Evolutionary conservation across 768 basidiomycete genomes (phyloP).

Genomic region (Mycena pura): DNA sequence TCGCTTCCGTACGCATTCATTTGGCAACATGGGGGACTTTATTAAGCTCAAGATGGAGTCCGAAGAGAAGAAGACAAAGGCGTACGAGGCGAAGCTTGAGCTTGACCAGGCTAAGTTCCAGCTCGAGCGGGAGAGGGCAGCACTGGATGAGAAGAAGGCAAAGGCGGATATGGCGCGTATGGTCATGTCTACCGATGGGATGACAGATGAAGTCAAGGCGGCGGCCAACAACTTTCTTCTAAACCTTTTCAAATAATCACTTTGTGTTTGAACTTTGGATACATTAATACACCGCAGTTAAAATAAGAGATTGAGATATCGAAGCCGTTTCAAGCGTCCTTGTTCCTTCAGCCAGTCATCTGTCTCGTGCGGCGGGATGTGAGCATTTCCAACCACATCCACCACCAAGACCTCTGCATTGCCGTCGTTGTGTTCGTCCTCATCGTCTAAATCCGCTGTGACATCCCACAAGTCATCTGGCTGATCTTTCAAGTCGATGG

Average conservation of each 20-base stretch:
- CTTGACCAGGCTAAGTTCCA: neutral
- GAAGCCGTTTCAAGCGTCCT: neutral
- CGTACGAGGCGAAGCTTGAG: neutral
- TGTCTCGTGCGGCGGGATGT: neutral
- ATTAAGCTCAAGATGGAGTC: slow-evolving; percentile 3
- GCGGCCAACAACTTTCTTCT: neutral
- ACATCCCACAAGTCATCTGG: slow-evolving; percentile 14
- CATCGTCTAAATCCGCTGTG: neutral
- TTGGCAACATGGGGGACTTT: slow-evolving; percentile 1
- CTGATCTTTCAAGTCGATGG: slow-evolving; percentile 23
- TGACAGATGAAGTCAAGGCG: neutral
- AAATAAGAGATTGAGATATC: neutral
- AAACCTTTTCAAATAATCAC: neutral
- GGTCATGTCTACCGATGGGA: neutral
- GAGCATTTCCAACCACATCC: neutral
- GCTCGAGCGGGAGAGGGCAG: neutral
- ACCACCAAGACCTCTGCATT: neutral
- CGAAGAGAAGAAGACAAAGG: slow-evolving; percentile 1
- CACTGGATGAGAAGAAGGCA: neutral
- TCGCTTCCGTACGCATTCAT: neutral
- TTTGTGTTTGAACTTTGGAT: neutral
- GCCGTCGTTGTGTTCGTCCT: neutral
- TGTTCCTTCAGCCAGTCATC: neutral
- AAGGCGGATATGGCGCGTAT: slow-evolving; percentile 3
- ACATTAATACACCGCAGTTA: neutral